Conservation (phyloP, 139 green algal species). For the Coelastrella sp. region DNA sequence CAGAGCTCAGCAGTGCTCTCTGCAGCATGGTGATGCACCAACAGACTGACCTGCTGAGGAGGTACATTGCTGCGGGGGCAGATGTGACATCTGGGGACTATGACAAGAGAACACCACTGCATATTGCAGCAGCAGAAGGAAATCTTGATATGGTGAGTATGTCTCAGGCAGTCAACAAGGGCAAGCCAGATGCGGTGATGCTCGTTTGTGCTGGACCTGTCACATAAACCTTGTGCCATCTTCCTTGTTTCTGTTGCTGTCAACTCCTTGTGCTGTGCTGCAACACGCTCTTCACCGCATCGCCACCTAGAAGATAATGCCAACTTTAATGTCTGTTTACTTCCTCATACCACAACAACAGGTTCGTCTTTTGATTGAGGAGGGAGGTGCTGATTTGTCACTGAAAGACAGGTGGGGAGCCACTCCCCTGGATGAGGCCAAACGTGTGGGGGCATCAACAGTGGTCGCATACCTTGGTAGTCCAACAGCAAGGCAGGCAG, state of each 20-base stretch:
- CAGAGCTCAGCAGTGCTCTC: constrained; percentile 49
- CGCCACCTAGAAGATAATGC: too few species aligned
- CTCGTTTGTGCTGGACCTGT: too few species aligned
- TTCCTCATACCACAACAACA: too few species aligned
- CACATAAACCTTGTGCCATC: too few species aligned
- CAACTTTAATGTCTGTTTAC: too few species aligned
- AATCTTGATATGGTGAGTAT: constrained; percentile 59
- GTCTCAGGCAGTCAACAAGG: too few species aligned
- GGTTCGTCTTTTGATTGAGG: constrained; percentile 38
- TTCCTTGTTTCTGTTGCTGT: too few species aligned
- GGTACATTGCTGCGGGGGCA: constrained; percentile 34
- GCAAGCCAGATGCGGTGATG: too few species aligned
- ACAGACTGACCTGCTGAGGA: constrained; percentile 37
- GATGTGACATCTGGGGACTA: constrained; percentile 53
- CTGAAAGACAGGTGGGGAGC: constrained; percentile 20
- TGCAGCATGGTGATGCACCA: constrained; percentile 53
- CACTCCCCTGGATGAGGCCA: constrained; percentile 27
- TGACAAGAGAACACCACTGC: constrained; percentile 65
- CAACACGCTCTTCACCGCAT: too few species aligned
- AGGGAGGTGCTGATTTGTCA: constrained; percentile 14
- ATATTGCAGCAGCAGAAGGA: constrained; percentile 66
- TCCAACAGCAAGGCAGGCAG: neutral
- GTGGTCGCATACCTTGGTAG: constrained; percentile 39
- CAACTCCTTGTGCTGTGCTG: too few species aligned
- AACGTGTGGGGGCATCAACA: neutral